Conservation (phyloP, 139 green algal species). For the Yamagishiella unicocca region DNA sequence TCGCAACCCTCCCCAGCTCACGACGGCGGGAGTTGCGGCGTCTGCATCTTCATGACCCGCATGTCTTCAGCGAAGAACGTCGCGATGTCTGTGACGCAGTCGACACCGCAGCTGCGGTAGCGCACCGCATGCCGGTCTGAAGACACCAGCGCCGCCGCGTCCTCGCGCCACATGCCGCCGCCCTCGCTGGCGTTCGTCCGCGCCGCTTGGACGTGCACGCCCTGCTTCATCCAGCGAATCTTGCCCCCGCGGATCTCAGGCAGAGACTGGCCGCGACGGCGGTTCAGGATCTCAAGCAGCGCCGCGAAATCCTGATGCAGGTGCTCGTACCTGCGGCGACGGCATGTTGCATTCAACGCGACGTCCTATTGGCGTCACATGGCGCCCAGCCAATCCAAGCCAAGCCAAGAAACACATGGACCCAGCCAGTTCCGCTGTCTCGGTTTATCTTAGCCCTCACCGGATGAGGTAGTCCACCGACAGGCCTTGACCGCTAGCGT, state of each 20-base stretch:
- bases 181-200: background rate
- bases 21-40: conserved; percentile 9
- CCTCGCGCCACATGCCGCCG: conserved; percentile 22
- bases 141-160: conserved; percentile 26
- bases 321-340: conserved; percentile 45
- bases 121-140: conserved; percentile 29
- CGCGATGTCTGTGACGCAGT: conserved; percentile 14
- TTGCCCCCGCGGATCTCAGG: background rate
- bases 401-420: too few species aligned
- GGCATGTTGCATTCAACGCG: too few species aligned
- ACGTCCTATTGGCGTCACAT: too few species aligned
- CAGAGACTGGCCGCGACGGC: conserved; percentile 15
- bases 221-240: conserved; percentile 46
- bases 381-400: too few species aligned
- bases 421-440: too few species aligned
- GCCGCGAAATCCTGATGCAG: conserved; percentile 37
- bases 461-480: conserved; percentile 48
- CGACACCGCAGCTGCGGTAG: conserved; percentile 29
- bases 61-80: conserved; percentile 29
- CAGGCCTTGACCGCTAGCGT: background rate
- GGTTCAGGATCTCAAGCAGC: conserved; percentile 40
- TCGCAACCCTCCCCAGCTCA: too few species aligned
- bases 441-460: too few species aligned
- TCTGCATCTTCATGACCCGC: conserved; percentile 2
- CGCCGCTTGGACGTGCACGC: conserved; percentile 39